Evolutionary conservation across 2,329 filamentous ascomycete species (phyloP).

Genomic region (Aspergillus arachidicola): DNA sequence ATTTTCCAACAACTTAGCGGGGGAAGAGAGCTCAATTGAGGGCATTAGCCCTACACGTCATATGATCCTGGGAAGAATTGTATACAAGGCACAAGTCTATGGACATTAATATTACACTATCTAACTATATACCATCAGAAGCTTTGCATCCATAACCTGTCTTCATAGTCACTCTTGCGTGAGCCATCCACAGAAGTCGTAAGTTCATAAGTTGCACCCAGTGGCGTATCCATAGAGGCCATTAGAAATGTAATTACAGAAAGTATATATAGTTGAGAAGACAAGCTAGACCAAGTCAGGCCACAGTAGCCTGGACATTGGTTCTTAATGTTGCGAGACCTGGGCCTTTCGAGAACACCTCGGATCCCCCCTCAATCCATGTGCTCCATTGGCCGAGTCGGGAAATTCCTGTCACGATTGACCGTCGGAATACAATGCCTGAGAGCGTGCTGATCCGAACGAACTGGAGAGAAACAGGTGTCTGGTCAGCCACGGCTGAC

Average conservation of each 20-base stretch:
- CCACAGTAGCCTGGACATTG: background rate
- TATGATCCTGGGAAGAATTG: background rate
- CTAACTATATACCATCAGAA: constrained; percentile 17
- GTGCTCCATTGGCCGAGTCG: background rate
- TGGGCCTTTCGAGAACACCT: background rate
- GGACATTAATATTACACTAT: constrained; percentile 23
- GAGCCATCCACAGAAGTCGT: constrained; percentile 19
- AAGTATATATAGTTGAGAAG: constrained; percentile 7
- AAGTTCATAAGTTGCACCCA: constrained; percentile 19
- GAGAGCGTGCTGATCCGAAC: background rate
- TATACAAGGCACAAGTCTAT: constrained; percentile 9
- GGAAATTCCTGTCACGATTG: background rate
- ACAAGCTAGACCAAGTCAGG: background rate
- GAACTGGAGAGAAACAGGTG: background rate
- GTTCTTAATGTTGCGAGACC: background rate
- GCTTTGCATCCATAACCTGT: constrained; percentile 8
- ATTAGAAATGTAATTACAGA: constrained; percentile 17
- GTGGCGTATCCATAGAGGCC: constrained; percentile 17
- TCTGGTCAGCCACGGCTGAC: background rate
- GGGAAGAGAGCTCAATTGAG: background rate
- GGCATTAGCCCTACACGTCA: background rate
- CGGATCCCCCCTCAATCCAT: background rate
- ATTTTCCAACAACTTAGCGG: too few species aligned
- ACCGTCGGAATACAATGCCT: background rate
- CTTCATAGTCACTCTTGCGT: constrained; percentile 12